phyloP scores from a whole-genome alignment of 495 filamentous ascomycete species.

The Xylaria acuta region DNA sequence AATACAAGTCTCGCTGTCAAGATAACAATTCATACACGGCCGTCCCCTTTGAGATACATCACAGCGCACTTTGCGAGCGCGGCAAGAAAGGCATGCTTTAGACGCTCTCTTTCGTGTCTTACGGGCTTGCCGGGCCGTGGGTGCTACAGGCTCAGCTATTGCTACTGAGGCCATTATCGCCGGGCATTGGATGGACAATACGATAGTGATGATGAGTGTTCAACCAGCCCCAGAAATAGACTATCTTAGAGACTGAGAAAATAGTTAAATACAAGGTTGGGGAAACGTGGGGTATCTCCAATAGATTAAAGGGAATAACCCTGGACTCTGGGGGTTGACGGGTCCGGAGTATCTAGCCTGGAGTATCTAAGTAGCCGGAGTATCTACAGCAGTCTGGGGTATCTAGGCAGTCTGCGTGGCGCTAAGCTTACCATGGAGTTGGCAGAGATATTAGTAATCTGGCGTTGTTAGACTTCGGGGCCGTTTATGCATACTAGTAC shows the following conservation, averaged over 20 bases:
- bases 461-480: not conserved
- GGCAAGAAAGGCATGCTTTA: constrained; percentile 56
- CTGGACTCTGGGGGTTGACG: constrained; percentile 9
- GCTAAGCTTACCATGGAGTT: constrained; percentile 13
- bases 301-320: not conserved
- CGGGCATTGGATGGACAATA: not conserved
- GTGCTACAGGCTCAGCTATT: constrained; percentile 1
- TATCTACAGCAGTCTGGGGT: no score
- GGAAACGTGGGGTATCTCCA: constrained; percentile 26
- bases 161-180: constrained; percentile 20
- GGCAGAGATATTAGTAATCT: not conserved
- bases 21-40: constrained; percentile 58
- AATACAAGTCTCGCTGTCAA: constrained; percentile 43
- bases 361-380: no score
- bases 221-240: not conserved
- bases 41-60: constrained; percentile 55
- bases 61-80: constrained; percentile 59
- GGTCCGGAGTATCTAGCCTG: not conserved
- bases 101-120: constrained; percentile 50
- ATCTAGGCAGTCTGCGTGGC: not conserved
- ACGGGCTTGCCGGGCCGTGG: constrained; percentile 9
- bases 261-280: constrained; percentile 18
- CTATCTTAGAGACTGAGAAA: constrained; percentile 7
- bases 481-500: not conserved
- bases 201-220: not conserved